Evolutionary conservation across 1,139 yeast genomes (phyloP), one percentile per base, ranked within the genome.

Genomic region (Zygotorulaspora mrakii): DNA sequence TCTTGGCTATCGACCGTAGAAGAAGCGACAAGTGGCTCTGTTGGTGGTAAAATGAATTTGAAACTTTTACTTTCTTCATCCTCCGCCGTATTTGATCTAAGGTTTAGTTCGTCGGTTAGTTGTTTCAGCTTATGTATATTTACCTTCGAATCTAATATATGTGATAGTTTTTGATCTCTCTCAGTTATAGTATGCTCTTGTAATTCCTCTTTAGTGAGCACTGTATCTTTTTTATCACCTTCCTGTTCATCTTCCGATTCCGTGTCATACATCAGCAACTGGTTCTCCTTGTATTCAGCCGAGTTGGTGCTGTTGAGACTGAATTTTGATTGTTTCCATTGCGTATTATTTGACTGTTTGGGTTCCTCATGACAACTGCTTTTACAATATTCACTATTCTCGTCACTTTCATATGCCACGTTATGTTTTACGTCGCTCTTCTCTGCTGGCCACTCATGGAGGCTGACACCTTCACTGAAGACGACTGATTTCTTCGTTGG

Each of bases 391-490:
- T 20, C 23, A 10, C 10, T 10, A 20, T 20, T 7, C 9, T 20
- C 10, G 7, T 20, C 23, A 10, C 23, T 20, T 20, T 7, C 23
- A 20, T 20, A 7, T 7, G 23, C 7, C 23, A 7, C 23, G 23
- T 20, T 20, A 20, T 20, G 9, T 20, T 7, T 34, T 31, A 10
- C 18, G 35, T 11, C 24, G n/a, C n/a, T n/a, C 25, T n/a, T n/a
- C 10, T 25, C 13, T n/a, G 20, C 9, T 7, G 37, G 27, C 22
- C 46, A 49, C 25, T 49, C 51, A 31, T 47, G 51, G 11, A 46
- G 31, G 29, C 43, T 38, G 16, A 38, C 40, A 10, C 48, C 49
- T 22, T 49, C 51, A 24, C 46, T 46, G 37, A 49, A 49, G 25
- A 43, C 47, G 11, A 49, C 53, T 0, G 48, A 41, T 24, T 47